Evolutionary conservation across 1,284 basidiomycete species (phyloP).

Genomic region (Ganoderma lingzhi): DNA sequence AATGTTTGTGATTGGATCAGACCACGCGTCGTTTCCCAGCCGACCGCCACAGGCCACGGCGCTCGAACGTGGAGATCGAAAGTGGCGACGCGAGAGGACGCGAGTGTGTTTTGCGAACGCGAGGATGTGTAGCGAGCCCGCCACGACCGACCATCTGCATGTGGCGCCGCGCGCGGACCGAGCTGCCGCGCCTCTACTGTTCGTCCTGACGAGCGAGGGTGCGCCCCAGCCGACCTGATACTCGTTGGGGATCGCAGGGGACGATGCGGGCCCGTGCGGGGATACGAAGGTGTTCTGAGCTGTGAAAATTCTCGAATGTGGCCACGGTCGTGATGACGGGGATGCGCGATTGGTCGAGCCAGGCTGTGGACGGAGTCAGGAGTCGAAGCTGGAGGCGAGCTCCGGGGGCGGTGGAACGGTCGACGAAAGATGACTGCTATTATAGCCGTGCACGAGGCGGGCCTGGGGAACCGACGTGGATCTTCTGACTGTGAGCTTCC

Average conservation of each 20-base stretch:
- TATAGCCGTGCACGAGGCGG: conserved; percentile 30
- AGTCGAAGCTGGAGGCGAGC: not conserved
- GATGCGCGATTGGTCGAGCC: not conserved
- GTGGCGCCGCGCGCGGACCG: not conserved
- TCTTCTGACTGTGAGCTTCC: conserved; percentile 15
- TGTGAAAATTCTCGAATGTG: not conserved
- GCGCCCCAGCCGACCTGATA: not conserved
- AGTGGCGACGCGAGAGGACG: not conserved
- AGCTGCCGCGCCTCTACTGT: not conserved
- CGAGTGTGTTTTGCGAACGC: not conserved
- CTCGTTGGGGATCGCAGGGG: not conserved
- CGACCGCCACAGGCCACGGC: not conserved
- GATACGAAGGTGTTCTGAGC: not conserved
- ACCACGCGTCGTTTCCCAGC: not conserved
- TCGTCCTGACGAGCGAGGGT: not conserved
- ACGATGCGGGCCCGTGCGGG: conserved; percentile 8
- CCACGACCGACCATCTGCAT: not conserved
- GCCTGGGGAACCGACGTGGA: conserved; percentile 1
- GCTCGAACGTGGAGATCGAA: not conserved
- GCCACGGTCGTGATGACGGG: not conserved
- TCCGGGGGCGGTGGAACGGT: not conserved
- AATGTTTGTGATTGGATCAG: not conserved
- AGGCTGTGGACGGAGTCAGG: not conserved
- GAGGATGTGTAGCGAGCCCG: not conserved
- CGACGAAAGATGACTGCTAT: conserved; percentile 20